Evolutionary conservation across 495 filamentous ascomycete species (phyloP), one percentile per base, ranked within the genome.

Genomic region (Talaromyces ruber): DNA sequence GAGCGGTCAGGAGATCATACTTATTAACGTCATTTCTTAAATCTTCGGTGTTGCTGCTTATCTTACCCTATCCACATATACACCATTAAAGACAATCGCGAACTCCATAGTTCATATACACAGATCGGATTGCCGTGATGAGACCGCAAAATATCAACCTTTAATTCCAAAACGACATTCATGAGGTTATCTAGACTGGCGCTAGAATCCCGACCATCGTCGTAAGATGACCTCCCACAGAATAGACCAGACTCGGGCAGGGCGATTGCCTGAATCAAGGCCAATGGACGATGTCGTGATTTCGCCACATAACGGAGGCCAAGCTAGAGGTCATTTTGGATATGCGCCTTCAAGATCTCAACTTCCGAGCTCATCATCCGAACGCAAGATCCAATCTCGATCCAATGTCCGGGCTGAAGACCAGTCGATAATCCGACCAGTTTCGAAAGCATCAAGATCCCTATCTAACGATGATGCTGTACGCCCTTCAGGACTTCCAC

Each of bases 171-270:
- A 65, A 61, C 57, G 66, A 53, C 70, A 52, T 58, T 71, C 67
- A 55, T 64, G 62, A 70, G 61, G 65, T 69, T 66, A 66, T 61
- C 61, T 65, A 64, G 58, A 69, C 65, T 71, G 68, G 59, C 73
- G 58, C 64, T 63, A 63, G 66, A 63, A 63, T 66, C 60, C 67
- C 52, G 62, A 60, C 76, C 78, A 72, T 66, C 67, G 68, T 77
- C 69, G 64, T 59, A 78, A 67, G 73, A 70, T 37, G 32, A 29
- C 34, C 68, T 76, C 68, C 64, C 58, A 78, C 71, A 72, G 68
- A 67, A 60, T 64, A 69, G 68, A 70, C 58, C 67, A 68, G 55
- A 65, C 63, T 65, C 69, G 70, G 64, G 73, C 71, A 73, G 70
- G 72, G 64, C 68, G 68, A 63, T 60, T 70, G 43, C 71, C 64